phyloP scores from a whole-genome alignment of 2,329 filamentous ascomycete genomes.

The Aspergillus hiratsukae region DNA sequence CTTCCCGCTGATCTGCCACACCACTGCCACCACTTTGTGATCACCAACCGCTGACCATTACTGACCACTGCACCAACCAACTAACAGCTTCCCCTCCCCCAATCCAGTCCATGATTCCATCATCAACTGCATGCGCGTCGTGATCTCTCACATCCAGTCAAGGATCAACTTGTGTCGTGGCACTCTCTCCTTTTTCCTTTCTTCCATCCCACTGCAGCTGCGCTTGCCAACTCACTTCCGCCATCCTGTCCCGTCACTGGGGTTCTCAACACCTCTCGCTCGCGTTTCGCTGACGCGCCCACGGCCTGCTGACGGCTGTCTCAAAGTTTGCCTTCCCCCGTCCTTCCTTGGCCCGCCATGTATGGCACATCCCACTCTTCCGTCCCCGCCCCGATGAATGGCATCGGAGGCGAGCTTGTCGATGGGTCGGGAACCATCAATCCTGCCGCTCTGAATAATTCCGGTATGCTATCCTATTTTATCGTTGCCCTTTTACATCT shows the following conservation, averaged over 20 bases:
- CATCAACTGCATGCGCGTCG: conserved; percentile 26
- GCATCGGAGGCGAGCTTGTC: conserved; percentile 48
- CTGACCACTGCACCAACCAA: background rate
- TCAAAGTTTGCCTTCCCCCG: conserved; percentile 15
- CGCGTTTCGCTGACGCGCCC: conserved; percentile 31
- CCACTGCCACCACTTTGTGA: background rate
- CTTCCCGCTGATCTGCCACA: conserved; percentile 24
- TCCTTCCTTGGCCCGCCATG: conserved; percentile 37
- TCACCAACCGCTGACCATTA: background rate
- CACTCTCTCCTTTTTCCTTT: conserved; percentile 11
- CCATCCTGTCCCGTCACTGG: conserved; percentile 11
- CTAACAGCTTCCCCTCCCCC: conserved; percentile 22
- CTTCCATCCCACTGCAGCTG: conserved; percentile 13
- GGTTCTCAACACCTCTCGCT: conserved; percentile 15
- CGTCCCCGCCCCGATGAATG: conserved; percentile 65
- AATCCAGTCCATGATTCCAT: conserved; percentile 16
- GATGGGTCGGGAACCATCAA: conserved; percentile 87
- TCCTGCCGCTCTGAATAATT: conserved; percentile 76
- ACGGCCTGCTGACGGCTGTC: conserved; percentile 27
- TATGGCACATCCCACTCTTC: conserved; percentile 44
- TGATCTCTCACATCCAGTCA: conserved; percentile 9
- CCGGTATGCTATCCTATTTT: conserved; percentile 52
- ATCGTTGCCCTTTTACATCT: background rate
- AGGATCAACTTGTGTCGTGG: conserved; percentile 17
- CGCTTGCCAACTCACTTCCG: conserved; percentile 9